Evolutionary conservation across 140 eudicot genomes (phyloP).

Genomic region (Anethum foeniculum): DNA sequence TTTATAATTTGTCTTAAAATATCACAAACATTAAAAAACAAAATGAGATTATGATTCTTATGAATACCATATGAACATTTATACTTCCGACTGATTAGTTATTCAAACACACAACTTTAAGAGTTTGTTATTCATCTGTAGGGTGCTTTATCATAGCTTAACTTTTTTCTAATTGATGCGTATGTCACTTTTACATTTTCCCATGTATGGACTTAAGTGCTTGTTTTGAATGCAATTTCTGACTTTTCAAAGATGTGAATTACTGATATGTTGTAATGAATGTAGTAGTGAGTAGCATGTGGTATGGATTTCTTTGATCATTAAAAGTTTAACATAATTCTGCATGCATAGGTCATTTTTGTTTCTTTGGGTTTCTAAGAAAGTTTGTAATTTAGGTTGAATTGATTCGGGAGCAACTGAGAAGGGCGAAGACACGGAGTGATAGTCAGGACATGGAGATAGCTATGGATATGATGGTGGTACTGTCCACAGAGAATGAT

Average conservation of each 20-base stretch:
- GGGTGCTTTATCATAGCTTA: background rate
- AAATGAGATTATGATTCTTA: background rate
- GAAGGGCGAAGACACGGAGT: constrained; percentile 40
- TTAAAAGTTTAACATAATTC: background rate
- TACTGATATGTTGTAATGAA: background rate
- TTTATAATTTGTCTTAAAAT: no score
- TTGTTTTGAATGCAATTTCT: no score
- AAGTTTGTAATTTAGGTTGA: constrained; percentile 37
- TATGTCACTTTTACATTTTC: background rate
- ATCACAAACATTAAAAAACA: background rate
- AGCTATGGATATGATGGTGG: constrained; percentile 63
- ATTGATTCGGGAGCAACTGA: constrained; percentile 49
- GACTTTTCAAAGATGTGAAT: background rate
- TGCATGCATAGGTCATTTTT: background rate
- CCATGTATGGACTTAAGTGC: background rate
- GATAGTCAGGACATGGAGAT: constrained; percentile 86
- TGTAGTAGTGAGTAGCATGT: background rate
- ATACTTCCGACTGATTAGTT: background rate
- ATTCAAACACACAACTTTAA: background rate
- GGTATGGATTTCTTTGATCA: background rate
- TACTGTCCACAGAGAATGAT: constrained; percentile 42
- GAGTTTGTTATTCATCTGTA: background rate
- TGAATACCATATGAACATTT: background rate
- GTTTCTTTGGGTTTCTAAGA: background rate
- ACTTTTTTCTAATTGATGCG: background rate